phyloP scores from a whole-genome alignment of 352 stramenopile species.

The Globisporangium ultimum region DNA sequence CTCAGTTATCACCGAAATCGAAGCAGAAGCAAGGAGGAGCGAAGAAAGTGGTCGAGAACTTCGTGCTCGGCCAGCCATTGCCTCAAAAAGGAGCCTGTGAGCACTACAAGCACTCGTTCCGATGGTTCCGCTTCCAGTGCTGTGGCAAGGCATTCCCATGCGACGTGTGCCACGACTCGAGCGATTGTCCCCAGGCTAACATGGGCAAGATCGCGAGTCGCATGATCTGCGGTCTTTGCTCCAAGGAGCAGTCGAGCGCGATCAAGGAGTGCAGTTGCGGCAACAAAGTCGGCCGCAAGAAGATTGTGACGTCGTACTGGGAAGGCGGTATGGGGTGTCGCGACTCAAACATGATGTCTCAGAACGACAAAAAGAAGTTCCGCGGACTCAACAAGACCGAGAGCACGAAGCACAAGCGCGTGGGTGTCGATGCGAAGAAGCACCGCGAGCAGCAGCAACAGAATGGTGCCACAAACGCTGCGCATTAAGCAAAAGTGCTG shows the following conservation, averaged over 20 bases:
- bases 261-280: constrained; percentile 76
- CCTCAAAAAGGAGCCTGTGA: constrained; percentile 67
- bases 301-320: constrained; percentile 53
- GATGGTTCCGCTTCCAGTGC: constrained; percentile 86
- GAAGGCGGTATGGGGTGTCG: constrained; percentile 77
- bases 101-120: constrained; percentile 77
- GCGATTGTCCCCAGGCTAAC: constrained; percentile 64
- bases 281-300: constrained; percentile 61
- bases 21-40: constrained; percentile 25
- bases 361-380: constrained; percentile 72
- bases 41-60: constrained; percentile 41
- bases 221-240: constrained; percentile 83
- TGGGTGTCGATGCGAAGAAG: constrained; percentile 54
- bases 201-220: constrained; percentile 75
- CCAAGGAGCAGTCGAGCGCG: constrained; percentile 72
- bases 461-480: background rate
- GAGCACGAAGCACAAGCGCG: constrained; percentile 76
- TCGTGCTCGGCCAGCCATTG: constrained; percentile 65
- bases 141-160: constrained; percentile 79
- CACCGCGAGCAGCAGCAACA: constrained; percentile 9
- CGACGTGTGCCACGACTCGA: constrained; percentile 78
- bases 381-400: constrained; percentile 74
- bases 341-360: constrained; percentile 54
- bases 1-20: constrained; percentile 11
- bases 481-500: too few relatives aligned